These are phyloP conservation scores for Rhizophora apiculata DNA, from an alignment of 345 rosid genomes.

Conservation along the genomic window DNA sequence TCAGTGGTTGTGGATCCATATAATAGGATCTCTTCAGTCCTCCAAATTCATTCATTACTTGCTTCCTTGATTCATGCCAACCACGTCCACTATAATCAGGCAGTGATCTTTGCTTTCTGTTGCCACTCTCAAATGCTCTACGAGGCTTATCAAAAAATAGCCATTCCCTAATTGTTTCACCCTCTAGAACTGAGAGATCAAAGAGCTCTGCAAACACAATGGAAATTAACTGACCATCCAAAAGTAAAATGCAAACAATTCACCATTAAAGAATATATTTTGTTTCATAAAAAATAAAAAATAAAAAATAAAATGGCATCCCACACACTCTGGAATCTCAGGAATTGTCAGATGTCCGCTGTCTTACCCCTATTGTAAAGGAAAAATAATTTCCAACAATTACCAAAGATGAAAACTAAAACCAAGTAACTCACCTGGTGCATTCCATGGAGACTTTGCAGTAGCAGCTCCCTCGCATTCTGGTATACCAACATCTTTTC, in stretches of 20 bases:
- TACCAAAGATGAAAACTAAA: conserved; percentile 12
- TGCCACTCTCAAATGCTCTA: conserved; percentile 94
- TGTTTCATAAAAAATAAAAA: neutral
- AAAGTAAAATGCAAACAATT: conserved; percentile 12
- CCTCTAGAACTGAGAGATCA: conserved; percentile 77
- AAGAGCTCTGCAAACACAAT: conserved; percentile 72
- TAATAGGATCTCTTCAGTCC: conserved; percentile 96
- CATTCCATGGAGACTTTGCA: conserved; percentile 99
- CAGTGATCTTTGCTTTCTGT: conserved; percentile 94
- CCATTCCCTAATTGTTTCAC: conserved; percentile 97
- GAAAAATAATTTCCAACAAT: neutral
- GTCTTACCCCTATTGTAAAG: no score
- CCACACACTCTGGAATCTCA: no score
- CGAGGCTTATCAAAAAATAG: conserved; percentile 96
- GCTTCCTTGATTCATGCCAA: conserved; percentile 98
- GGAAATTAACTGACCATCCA: conserved; percentile 8
- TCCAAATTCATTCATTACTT: conserved; percentile 85
- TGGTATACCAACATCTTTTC: conserved; percentile 89
- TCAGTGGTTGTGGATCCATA: conserved; percentile 98
- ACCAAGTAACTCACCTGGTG: conserved; percentile 60
- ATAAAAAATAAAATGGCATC: neutral
- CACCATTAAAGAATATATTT: neutral
- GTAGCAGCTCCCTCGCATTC: conserved; percentile 99
- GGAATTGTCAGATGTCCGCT: no score
- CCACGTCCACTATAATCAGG: conserved; percentile 99